Evolutionary conservation across 495 filamentous ascomycete species (phyloP).

Genomic region (Xylaria palmicola): DNA sequence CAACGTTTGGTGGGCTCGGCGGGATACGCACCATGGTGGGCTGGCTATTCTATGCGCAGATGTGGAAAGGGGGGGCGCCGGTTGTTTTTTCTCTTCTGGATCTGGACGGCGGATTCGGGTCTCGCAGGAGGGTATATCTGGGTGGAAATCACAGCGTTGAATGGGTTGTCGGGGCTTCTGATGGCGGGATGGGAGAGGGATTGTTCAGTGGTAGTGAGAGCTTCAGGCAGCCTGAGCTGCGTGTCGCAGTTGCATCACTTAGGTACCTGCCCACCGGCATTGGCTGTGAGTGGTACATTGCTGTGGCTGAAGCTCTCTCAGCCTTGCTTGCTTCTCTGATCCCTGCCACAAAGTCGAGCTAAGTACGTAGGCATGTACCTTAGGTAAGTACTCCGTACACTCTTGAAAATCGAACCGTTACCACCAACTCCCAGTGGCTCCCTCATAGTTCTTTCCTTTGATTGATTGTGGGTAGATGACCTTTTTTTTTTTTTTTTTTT

Average conservation of each 20-base stretch:
- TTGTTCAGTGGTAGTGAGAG: slow-evolving; percentile 9
- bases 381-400: background rate
- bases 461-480: background rate
- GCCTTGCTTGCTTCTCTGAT: background rate
- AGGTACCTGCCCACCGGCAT: background rate
- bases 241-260: slow-evolving; percentile 33
- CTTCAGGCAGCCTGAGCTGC: slow-evolving; percentile 48
- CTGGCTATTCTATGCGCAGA: background rate
- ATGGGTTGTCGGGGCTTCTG: background rate
- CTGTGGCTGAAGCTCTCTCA: slow-evolving; percentile 7
- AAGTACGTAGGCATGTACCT: background rate
- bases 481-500: background rate
- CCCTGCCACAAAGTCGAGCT: background rate
- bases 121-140: background rate
- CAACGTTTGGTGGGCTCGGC: background rate
- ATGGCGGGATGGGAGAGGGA: background rate
- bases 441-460: background rate
- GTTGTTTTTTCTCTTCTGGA: background rate
- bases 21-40: slow-evolving; percentile 11
- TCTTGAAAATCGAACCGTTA: background rate
- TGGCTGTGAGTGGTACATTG: too few relatives aligned
- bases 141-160: background rate
- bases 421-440: background rate
- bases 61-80: background rate
- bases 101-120: background rate